Evolutionary conservation across 495 filamentous ascomycete species (phyloP).

Genomic region (Neurospora cerealis): DNA sequence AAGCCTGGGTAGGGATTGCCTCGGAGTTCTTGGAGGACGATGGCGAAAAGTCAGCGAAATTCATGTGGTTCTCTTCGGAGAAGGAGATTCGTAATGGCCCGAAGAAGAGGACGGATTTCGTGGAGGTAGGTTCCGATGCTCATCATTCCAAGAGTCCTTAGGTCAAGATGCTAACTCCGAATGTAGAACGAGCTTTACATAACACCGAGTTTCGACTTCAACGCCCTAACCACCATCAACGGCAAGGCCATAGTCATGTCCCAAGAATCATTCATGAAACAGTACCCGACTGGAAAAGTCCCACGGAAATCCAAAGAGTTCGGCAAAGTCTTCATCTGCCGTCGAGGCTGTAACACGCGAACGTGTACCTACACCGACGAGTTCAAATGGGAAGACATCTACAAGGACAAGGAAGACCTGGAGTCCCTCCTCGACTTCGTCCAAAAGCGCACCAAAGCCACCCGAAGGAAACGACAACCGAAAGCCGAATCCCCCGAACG

Average conservation of each 20-base stretch:
- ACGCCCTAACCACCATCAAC: slow-evolving; percentile 82
- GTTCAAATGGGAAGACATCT: slow-evolving; percentile 83
- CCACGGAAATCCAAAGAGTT: slow-evolving; percentile 63
- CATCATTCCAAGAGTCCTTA: neutral
- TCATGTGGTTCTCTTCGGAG: slow-evolving; percentile 85
- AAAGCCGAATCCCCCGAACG: slow-evolving; percentile 27
- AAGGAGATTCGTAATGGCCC: slow-evolving; percentile 75
- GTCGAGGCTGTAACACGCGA: slow-evolving; percentile 75
- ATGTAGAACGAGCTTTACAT: slow-evolving; percentile 81
- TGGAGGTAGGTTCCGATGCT: slow-evolving; percentile 40
- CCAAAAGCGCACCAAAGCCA: slow-evolving; percentile 57
- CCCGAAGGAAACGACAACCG: slow-evolving; percentile 43
- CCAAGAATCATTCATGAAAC: slow-evolving; percentile 46
- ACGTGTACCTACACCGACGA: slow-evolving; percentile 89
- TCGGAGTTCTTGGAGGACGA: slow-evolving; percentile 65
- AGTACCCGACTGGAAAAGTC: slow-evolving; percentile 68
- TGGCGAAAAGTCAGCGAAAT: slow-evolving; percentile 56
- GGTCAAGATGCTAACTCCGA: neutral
- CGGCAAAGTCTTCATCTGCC: slow-evolving; percentile 86
- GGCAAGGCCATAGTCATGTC: slow-evolving; percentile 79
- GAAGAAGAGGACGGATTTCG: slow-evolving; percentile 72
- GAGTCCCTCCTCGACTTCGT: slow-evolving; percentile 52
- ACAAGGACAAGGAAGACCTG: slow-evolving; percentile 55
- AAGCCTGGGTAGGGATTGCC: slow-evolving; percentile 86
- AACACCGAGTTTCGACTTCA: slow-evolving; percentile 71